Percentiles rank a stretch among this genome's conserved stretches.
phyloP scores from a whole-genome alignment of 495 filamentous ascomycete genomes.

The Lepidopterella palustris region DNA sequence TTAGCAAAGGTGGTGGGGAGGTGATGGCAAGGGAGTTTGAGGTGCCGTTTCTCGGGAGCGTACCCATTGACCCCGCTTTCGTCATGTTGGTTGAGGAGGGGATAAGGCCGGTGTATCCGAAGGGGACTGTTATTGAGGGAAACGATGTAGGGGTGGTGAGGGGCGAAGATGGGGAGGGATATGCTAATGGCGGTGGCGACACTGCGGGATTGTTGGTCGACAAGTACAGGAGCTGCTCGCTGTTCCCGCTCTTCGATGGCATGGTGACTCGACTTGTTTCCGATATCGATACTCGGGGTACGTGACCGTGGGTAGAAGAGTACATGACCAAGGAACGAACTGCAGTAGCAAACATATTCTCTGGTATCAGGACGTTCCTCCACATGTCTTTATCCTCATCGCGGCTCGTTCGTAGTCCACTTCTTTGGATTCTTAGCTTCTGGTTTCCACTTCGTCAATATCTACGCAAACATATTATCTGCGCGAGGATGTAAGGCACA shows the following conservation, averaged over 20 bases:
- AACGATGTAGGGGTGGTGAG: constrained; percentile 19
- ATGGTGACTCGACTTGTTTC: constrained; percentile 54
- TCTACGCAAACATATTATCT: too few relatives aligned
- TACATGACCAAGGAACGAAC: too few relatives aligned
- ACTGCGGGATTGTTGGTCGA: constrained; percentile 59
- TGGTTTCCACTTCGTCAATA: too few relatives aligned
- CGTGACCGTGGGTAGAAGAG: background rate
- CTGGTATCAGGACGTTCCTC: too few relatives aligned
- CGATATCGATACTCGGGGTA: constrained; percentile 17
- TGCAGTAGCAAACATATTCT: too few relatives aligned
- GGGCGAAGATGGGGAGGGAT: constrained; percentile 1
- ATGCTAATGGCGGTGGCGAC: constrained; percentile 28
- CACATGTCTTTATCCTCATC: too few relatives aligned
- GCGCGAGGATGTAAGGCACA: too few relatives aligned
- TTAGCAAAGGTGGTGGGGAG: constrained; percentile 80
- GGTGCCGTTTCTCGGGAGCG: constrained; percentile 75
- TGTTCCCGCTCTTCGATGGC: constrained; percentile 62
- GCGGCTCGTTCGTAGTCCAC: too few relatives aligned
- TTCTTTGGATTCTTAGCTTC: too few relatives aligned
- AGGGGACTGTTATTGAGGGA: constrained; percentile 29
- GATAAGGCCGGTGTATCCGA: constrained; percentile 40
- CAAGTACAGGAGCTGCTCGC: constrained; percentile 72
- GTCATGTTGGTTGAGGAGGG: constrained; percentile 61
- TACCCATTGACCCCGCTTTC: constrained; percentile 80
- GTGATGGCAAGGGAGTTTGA: constrained; percentile 83